Evolutionary conservation across 2,329 filamentous ascomycete species (phyloP), one percentile per base, ranked within the genome.

Genomic region (Sordariomycetes sp.): DNA sequence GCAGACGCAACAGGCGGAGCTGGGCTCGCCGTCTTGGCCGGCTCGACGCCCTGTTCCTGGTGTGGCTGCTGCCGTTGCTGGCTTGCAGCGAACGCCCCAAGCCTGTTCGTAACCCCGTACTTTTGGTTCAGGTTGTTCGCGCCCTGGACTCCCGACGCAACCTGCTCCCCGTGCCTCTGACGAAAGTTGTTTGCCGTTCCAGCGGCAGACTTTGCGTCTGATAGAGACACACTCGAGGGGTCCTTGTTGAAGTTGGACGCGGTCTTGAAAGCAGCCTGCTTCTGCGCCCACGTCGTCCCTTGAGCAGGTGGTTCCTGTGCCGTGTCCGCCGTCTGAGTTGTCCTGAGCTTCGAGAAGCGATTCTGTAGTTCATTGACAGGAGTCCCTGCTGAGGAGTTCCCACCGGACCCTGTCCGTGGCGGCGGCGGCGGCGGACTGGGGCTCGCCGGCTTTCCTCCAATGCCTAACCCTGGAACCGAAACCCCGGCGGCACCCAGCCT

Each of bases 381-480:
- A n/a, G n/a, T n/a, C n/a, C n/a, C n/a, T n/a, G n/a, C n/a, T n/a
- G n/a, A n/a, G n/a, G n/a, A n/a, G n/a, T n/a, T n/a, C n/a, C n/a
- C n/a, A n/a, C n/a, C n/a, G 21, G 59, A 48, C 14, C 37, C 21
- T 35, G 34, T 30, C 37, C 34, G 45, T 27, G 46, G 45, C 19
- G 51, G 50, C 32, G 47, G 42, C 19, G 46, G 41, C 31, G 46
- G 33, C 5, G 39, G 49, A 33, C 49, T 43, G 38, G 50, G 45
- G 25, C 51, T 44, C 27, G 44, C 39, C 42, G 53, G 37, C 42
- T 50, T 45, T 44, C 49, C 46, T 36, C 76, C 79, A 40, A 94
- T 93, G 5, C 82, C 82, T 4, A 94, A 64, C 0, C 72, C 82
- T 1, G 86, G 81, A 0, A 94, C 85, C 0, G 79, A 83, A 6